Percentiles rank a stretch among this genome's conserved stretches.
phyloP scores from a whole-genome alignment of 192 early-diverging fungal species.

The Lobosporangium transversale region DNA sequence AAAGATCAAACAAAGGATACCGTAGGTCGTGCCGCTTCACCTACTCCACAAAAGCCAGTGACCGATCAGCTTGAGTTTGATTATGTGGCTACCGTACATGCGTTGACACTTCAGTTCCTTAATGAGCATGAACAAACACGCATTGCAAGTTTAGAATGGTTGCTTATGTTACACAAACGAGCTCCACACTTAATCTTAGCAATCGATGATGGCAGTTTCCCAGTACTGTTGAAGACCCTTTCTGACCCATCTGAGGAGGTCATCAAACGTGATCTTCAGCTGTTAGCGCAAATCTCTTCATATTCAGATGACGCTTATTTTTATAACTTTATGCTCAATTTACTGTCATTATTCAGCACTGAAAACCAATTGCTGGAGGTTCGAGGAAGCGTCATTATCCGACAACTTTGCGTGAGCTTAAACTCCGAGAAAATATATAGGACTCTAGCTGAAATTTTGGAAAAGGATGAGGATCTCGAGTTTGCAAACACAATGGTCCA shows the following conservation, averaged over 20 bases:
- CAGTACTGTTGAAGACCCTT: conserved; percentile 88
- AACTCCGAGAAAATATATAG: conserved; percentile 93
- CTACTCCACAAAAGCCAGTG: conserved; percentile 6
- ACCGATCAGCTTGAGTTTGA: conserved; percentile 70
- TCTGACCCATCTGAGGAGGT: conserved; percentile 96
- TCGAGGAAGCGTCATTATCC: conserved; percentile 90
- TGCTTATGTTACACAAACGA: conserved; percentile 96
- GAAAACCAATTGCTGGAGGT: conserved; percentile 90
- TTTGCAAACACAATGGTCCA: conserved; percentile 98
- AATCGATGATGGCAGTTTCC: conserved; percentile 89
- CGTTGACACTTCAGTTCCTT: conserved; percentile 78
- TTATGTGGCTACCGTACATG: conserved; percentile 81
- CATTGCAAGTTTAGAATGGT: conserved; percentile 93
- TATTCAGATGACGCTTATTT: conserved; percentile 90
- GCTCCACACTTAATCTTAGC: conserved; percentile 88
- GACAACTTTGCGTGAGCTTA: conserved; percentile 90
- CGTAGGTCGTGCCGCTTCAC: conserved; percentile 9
- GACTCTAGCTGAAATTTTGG: conserved; percentile 87
- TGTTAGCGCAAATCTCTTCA: conserved; percentile 94
- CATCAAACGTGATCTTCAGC: conserved; percentile 89
- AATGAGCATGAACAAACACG: conserved; percentile 95
- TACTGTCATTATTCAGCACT: conserved; percentile 89
- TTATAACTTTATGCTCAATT: conserved; percentile 85
- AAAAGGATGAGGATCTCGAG: conserved; percentile 89
- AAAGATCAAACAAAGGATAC: conserved; percentile 13